These are phyloP conservation scores for Anthostomella pinea DNA, from an alignment of 2,329 filamentous ascomycete genomes.

Conservation along the genomic window DNA sequence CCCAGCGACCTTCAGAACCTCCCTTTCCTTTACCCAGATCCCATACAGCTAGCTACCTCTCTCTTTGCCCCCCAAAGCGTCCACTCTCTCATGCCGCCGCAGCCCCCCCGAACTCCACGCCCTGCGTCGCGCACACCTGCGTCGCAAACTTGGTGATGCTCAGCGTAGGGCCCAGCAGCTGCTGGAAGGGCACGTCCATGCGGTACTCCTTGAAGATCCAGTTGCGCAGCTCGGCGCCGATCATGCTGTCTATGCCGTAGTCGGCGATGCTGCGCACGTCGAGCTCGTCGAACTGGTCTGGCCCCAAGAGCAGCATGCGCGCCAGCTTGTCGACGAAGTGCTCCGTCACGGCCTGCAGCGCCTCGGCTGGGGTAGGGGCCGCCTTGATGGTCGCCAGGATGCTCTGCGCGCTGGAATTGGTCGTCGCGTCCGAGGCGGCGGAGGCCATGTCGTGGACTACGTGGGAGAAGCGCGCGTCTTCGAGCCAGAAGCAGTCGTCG, in stretches of 20 bases:
- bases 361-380: slow-evolving; percentile 9
- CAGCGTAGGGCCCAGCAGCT: slow-evolving; percentile 25
- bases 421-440: slow-evolving; percentile 1
- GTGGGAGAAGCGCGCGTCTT: slow-evolving; percentile 22
- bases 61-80: too few relatives aligned
- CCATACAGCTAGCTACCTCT: too few relatives aligned
- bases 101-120: too few relatives aligned
- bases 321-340: slow-evolving; percentile 19
- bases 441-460: slow-evolving; percentile 6
- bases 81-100: too few relatives aligned
- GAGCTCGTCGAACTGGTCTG: slow-evolving; percentile 1
- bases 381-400: slow-evolving; percentile 16
- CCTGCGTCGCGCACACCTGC: not conserved
- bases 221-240: slow-evolving; percentile 34
- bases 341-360: slow-evolving; percentile 10
- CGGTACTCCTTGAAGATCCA: slow-evolving; percentile 34
- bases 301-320: slow-evolving; percentile 20
- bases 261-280: slow-evolving; percentile 15
- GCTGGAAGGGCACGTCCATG: slow-evolving; percentile 37
- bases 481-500: slow-evolving; percentile 22
- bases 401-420: slow-evolving; percentile 11
- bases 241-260: slow-evolving; percentile 34
- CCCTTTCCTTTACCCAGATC: too few relatives aligned
- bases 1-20: too few relatives aligned
- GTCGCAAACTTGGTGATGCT: slow-evolving; percentile 17